Evolutionary conservation across 75 land plant species (phyloP).

Genomic region (Sequoiadendron giganteum): DNA sequence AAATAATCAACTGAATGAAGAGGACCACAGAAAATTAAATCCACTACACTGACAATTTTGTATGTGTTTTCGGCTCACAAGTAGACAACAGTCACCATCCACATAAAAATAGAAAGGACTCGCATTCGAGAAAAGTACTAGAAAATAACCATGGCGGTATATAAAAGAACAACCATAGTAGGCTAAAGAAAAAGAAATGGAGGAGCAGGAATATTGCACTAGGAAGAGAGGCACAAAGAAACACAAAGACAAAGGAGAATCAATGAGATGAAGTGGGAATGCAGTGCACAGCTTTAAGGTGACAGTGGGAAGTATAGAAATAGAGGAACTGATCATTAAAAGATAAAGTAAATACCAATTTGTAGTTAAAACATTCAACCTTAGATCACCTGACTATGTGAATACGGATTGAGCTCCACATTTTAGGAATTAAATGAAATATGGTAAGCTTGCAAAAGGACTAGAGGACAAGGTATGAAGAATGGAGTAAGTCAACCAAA

Average conservation of each 20-base stretch:
- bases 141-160: not conserved
- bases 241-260: not conserved
- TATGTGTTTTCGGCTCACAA: not conserved
- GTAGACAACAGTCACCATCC: not conserved
- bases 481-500: not conserved
- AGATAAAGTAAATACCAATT: not conserved
- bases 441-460: not conserved
- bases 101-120: not conserved
- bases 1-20: not conserved
- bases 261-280: not conserved
- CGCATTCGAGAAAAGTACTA: not conserved
- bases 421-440: not conserved
- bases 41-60: not conserved
- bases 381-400: not conserved
- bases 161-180: not conserved
- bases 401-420: not conserved
- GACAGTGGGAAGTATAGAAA: not conserved
- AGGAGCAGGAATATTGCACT: not conserved
- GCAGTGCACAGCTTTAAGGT: not conserved
- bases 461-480: not conserved
- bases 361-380: not conserved
- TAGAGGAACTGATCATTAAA: not conserved
- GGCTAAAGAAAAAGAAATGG: not conserved
- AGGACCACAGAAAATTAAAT: not conserved
- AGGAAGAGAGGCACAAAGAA: not conserved